phyloP scores from a whole-genome alignment of 805 yeast species.

The Candida yuanshanica region DNA sequence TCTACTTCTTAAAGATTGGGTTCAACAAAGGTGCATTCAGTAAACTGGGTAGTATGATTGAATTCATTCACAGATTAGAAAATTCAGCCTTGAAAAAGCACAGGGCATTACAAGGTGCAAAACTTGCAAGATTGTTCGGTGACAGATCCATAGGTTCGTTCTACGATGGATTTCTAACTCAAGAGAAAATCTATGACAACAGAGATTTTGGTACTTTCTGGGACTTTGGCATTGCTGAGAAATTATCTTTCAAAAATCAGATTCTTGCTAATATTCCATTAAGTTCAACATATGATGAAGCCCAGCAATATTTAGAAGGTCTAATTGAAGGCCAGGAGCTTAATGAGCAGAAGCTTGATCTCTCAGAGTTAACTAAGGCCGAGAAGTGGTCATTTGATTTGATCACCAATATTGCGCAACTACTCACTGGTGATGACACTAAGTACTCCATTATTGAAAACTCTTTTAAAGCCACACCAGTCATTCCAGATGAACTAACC shows the following conservation, averaged over 20 bases:
- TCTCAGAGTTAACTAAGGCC: constrained; percentile 7
- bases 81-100: constrained; percentile 36
- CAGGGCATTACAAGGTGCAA: constrained; percentile 23
- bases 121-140: constrained; percentile 22
- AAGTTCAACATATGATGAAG: constrained; percentile 8
- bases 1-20: constrained; percentile 43
- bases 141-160: constrained; percentile 19
- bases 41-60: constrained; percentile 61
- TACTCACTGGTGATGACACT: constrained; percentile 2
- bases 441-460: neutral
- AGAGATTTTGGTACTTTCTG: constrained; percentile 53
- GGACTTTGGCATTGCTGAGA: constrained; percentile 40
- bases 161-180: neutral
- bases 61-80: constrained; percentile 47
- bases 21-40: constrained; percentile 56
- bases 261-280: constrained; percentile 11
- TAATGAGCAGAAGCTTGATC: constrained; percentile 4
- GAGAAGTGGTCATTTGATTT: constrained; percentile 22
- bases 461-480: constrained; percentile 9
- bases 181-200: constrained; percentile 36
- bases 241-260: constrained; percentile 5
- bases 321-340: constrained; percentile 9
- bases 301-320: constrained; percentile 11
- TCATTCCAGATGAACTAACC: constrained; percentile 7
- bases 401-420: constrained; percentile 4